Evolutionary conservation across 2,329 filamentous ascomycete genomes (phyloP), one percentile per base, ranked within the genome.

Genomic region (Scedosporium dehoogii): DNA sequence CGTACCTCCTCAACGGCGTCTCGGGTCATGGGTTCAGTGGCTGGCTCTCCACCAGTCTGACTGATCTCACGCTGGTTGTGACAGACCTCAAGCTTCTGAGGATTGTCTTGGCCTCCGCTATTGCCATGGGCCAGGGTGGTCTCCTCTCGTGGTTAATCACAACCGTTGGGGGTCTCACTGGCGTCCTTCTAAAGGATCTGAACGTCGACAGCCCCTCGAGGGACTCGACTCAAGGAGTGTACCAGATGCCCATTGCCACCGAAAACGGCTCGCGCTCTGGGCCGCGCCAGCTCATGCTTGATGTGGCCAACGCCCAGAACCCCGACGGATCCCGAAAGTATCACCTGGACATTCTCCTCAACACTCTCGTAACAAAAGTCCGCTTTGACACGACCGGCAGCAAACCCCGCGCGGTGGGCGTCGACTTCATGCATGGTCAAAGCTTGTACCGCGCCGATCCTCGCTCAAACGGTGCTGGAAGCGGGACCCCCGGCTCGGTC

Each of bases 21-120:
- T 33, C 63, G 69, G 83, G 82, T 4, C 85, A 87, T 66, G 85
- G 85, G 12, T 81, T 77, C 65, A 68, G 78, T 33, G 85, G 84
- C 25, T 87, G 83, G 84, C 74, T 85, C 18, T 70, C 72, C 27
- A 84, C 80, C 1, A 76, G 78, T 63, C 71, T 77, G 4, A 78
- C 82, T 0, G 78, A 81, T 6, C 70, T 85, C 53, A 75, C 71
- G 14, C 74, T 86, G 29, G 78, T 82, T 2, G 69, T 81, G 1
- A 69, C 75, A 16, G 84, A 87, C 64, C 72, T 75, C 0, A 78
- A 84, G 69, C 74, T 87, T 4, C 68, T 85, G 23, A 81, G 78
- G 58, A 65, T 85, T 62, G 69, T 85, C 16, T 29, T 58, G 3
- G 33, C 16, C 16, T 16, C 56, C 16, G 56, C 38, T 27, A 41